Conservation (phyloP, 225 moss, liverwort and hornwort genomes). For the Pseudisothecium myosuroides region DNA sequence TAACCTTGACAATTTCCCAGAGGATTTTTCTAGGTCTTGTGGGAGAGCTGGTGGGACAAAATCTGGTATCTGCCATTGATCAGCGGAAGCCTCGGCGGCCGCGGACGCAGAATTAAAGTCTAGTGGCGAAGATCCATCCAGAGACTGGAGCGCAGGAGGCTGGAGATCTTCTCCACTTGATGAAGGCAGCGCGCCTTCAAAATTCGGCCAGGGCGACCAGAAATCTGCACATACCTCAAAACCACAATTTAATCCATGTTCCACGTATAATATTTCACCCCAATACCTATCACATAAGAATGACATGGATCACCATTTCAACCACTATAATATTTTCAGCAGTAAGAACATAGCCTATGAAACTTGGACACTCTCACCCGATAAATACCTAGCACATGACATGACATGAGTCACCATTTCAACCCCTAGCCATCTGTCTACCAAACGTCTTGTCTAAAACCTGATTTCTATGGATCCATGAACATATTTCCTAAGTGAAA, state of each 20-base stretch:
- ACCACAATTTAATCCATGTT: not conserved
- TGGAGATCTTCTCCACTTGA: not conserved
- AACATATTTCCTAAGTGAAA: not conserved
- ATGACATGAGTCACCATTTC: not conserved
- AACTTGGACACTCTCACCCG: too few relatives aligned
- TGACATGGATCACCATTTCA: too few relatives aligned
- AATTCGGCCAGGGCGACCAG: not conserved
- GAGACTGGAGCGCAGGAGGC: not conserved
- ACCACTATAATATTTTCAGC: too few relatives aligned
- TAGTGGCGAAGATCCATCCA: not conserved
- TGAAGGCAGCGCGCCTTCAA: not conserved
- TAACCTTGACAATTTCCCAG: constrained; percentile 6
- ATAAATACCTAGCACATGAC: too few relatives aligned
- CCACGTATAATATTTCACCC: too few relatives aligned
- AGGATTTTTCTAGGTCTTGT: not conserved
- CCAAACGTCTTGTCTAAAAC: too few relatives aligned
- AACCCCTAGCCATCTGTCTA: not conserved
- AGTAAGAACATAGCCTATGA: too few relatives aligned
- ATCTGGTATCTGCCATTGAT: constrained; percentile 15
- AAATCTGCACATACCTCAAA: not conserved
- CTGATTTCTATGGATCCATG: too few relatives aligned
- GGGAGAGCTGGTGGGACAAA: not conserved
- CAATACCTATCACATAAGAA: too few relatives aligned
- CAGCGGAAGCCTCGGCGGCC: not conserved
- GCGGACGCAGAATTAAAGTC: not conserved